Conservation (phyloP, 352 stramenopile species). For the Pythium phragmiticola region DNA sequence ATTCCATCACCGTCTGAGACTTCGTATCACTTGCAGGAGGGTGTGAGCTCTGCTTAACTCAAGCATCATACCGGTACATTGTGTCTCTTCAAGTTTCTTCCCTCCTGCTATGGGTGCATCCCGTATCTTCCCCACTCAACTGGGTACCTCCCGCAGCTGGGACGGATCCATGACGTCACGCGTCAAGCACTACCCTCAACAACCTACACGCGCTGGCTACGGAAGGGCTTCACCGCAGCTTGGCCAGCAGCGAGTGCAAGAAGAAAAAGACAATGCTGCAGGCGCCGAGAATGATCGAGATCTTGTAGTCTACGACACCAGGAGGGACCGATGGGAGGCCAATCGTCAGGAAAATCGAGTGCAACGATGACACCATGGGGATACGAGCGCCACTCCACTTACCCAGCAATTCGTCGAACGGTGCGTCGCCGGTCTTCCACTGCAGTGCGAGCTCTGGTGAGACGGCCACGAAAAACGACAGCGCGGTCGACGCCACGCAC, state of each 20-base stretch:
- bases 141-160: too few species aligned
- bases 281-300: slow-evolving; percentile 65
- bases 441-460: slow-evolving; percentile 52
- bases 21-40: too few species aligned
- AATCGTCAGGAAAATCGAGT: neutral
- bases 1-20: too few species aligned
- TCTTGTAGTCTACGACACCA: slow-evolving; percentile 73
- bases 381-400: slow-evolving; percentile 4
- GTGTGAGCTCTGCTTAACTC: too few species aligned
- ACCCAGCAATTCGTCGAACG: slow-evolving; percentile 73
- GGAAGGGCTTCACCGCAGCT: slow-evolving; percentile 36
- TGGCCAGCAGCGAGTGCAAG: slow-evolving; percentile 56
- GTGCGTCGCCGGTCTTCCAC: slow-evolving; percentile 59
- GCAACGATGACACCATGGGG: neutral
- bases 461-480: slow-evolving; percentile 66
- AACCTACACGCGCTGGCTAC: too few species aligned
- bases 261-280: slow-evolving; percentile 65
- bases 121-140: too few species aligned
- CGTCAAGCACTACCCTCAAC: too few species aligned
- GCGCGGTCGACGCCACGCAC: slow-evolving; percentile 46
- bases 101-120: too few species aligned
- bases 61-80: too few species aligned
- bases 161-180: too few species aligned
- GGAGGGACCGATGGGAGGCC: neutral
- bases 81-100: too few species aligned